A percentile compares a stretch with the other conserved stretches of the same genome.
phyloP scores from a whole-genome alignment of 345 rosid genomes.

The Passiflora organensis region DNA sequence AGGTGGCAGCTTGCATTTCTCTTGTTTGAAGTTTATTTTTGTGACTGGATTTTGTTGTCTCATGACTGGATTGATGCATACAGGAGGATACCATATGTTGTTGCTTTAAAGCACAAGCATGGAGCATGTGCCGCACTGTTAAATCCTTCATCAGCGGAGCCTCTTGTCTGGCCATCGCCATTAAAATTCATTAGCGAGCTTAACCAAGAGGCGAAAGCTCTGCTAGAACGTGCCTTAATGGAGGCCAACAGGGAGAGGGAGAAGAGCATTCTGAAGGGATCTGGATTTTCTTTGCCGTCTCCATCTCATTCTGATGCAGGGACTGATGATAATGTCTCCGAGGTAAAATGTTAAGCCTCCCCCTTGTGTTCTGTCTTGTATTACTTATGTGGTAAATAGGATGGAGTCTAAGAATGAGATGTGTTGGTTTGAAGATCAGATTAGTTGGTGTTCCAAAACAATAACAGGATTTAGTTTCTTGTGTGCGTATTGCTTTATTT shows the following conservation, averaged over 20 bases:
- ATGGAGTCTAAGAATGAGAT: too few relatives aligned
- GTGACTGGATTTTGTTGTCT: not conserved
- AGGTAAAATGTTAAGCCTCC: conserved; percentile 40
- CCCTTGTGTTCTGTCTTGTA: too few relatives aligned
- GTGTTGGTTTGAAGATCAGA: too few relatives aligned
- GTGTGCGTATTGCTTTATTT: not conserved
- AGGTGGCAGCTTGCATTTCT: not conserved
- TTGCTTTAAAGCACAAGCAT: conserved; percentile 75
- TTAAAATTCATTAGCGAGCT: conserved; percentile 94
- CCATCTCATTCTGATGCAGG: conserved; percentile 60
- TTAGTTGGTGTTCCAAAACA: too few relatives aligned
- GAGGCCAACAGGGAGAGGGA: conserved; percentile 86
- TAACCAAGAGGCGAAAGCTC: conserved; percentile 70
- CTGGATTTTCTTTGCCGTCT: conserved; percentile 50
- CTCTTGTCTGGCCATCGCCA: conserved; percentile 97
- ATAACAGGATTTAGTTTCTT: too few relatives aligned
- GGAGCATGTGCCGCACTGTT: conserved; percentile 85
- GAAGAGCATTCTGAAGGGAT: conserved; percentile 69
- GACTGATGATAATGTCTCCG: conserved; percentile 69
- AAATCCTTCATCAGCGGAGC: conserved; percentile 91
- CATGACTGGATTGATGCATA: conserved; percentile 7
- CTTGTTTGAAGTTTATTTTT: not conserved
- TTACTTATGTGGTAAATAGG: too few relatives aligned
- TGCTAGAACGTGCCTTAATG: conserved; percentile 80
- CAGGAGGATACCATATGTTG: conserved; percentile 86